A percentile compares a stretch with the other conserved stretches of the same genome.
Conservation (phyloP, 495 filamentous ascomycete genomes). For the Lepidopterella palustris region DNA sequence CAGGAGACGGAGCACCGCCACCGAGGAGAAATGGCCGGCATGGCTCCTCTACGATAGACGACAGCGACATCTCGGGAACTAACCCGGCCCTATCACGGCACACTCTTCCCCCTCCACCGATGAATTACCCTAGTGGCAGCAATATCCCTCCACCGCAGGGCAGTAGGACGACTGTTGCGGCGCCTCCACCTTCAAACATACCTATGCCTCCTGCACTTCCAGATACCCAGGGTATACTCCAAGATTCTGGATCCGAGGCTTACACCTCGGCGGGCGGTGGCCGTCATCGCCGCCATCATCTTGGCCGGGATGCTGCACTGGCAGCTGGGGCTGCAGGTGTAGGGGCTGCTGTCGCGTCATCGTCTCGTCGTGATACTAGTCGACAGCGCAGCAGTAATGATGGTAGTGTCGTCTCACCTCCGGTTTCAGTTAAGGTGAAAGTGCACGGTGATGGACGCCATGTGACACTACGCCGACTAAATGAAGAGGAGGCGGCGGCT, state of each 20-base stretch:
- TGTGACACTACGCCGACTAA: conserved; percentile 72
- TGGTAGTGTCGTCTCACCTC: conserved; percentile 48
- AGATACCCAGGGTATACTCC: conserved; percentile 53
- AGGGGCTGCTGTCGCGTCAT: conserved; percentile 45
- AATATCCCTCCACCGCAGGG: background rate
- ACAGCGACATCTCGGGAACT: conserved; percentile 29
- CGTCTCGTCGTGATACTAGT: conserved; percentile 32
- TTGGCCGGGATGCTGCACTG: conserved; percentile 28
- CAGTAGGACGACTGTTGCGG: conserved; percentile 20
- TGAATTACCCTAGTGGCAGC: background rate
- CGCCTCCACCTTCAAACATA: conserved; percentile 28
- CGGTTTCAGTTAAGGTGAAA: conserved; percentile 73
- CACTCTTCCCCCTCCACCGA: conserved; percentile 14
- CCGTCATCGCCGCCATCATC: conserved; percentile 42
- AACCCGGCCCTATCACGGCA: conserved; percentile 31
- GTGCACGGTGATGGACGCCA: conserved; percentile 74
- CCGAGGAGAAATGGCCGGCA: conserved; percentile 10
- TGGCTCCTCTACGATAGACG: conserved; percentile 12
- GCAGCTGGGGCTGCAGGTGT: conserved; percentile 40
- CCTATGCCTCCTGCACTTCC: conserved; percentile 28
- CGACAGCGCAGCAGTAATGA: conserved; percentile 35
- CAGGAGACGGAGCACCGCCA: conserved; percentile 25
- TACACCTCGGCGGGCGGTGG: conserved; percentile 47
- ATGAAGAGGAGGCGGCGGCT: conserved; percentile 71
- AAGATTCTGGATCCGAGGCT: conserved; percentile 54